A percentile compares a stretch with the other conserved stretches of the same genome.
These are phyloP conservation scores for Chrysanthemum seticuspe DNA, from an alignment of 129 eudicot species.

Conservation along the genomic window DNA sequence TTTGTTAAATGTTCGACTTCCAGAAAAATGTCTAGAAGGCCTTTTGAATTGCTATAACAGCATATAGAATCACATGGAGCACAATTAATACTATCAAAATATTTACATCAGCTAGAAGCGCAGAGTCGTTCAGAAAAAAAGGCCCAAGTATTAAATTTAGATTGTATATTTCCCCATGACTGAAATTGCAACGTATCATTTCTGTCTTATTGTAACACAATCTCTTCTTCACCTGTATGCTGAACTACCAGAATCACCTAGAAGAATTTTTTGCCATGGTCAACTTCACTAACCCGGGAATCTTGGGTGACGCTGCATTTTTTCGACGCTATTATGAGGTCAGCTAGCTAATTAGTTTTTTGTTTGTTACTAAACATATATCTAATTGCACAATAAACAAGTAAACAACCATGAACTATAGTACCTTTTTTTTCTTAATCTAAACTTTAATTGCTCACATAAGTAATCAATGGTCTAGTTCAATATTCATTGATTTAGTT, in stretches of 20 bases:
- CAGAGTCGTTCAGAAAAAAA: too few species aligned
- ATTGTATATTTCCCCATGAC: neutral
- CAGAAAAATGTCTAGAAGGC: neutral
- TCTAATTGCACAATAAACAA: neutral
- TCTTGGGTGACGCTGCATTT: constrained; percentile 81
- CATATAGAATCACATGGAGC: constrained; percentile 13
- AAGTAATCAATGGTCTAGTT: neutral
- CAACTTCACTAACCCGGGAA: constrained; percentile 95
- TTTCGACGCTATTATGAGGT: constrained; percentile 96
- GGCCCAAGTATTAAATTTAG: neutral
- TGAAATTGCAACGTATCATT: constrained; percentile 3
- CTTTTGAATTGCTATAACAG: neutral
- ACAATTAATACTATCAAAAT: constrained; percentile 7
- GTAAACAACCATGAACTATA: neutral
- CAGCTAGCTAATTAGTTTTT: constrained; percentile 21
- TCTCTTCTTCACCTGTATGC: constrained; percentile 9
- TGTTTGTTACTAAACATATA: neutral
- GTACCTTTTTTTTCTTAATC: too few species aligned
- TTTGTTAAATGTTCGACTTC: neutral
- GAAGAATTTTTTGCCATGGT: constrained; percentile 97
- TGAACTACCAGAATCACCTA: constrained; percentile 73
- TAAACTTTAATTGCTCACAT: too few species aligned
- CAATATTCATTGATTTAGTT: constrained; percentile 11
- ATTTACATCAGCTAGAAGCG: neutral
- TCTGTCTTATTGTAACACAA: constrained; percentile 15